Evolutionary conservation across 1,284 basidiomycete genomes (phyloP).

Genomic region (Cryptococcus maquisensis): DNA sequence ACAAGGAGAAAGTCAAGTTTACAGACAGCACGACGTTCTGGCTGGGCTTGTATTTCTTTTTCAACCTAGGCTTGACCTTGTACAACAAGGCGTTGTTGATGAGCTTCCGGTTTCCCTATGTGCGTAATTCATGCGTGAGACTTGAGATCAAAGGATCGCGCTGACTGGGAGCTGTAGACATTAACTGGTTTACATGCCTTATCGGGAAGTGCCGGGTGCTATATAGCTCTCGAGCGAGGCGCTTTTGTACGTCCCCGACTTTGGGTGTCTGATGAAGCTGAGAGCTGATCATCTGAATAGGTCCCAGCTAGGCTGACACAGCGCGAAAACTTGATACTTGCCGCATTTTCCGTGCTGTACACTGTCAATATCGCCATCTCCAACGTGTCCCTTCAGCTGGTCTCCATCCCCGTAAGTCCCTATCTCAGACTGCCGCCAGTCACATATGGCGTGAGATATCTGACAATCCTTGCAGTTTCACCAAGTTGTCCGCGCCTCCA

Average conservation of each 20-base stretch:
- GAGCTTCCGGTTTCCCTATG: slow-evolving; percentile 84
- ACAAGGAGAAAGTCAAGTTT: slow-evolving; percentile 18
- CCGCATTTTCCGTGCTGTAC: slow-evolving; percentile 79
- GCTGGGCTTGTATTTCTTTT: slow-evolving; percentile 75
- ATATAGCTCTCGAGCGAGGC: slow-evolving; percentile 59
- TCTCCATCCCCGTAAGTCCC: slow-evolving; percentile 77
- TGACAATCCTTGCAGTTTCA: slow-evolving; percentile 87
- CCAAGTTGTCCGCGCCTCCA: slow-evolving; percentile 87
- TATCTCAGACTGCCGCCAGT: no score
- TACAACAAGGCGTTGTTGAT: slow-evolving; percentile 89
- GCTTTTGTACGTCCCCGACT: slow-evolving; percentile 53
- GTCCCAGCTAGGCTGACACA: slow-evolving; percentile 57
- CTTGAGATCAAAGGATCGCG: neutral
- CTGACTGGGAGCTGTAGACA: slow-evolving; percentile 47
- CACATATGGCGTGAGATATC: neutral
- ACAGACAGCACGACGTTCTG: slow-evolving; percentile 52
- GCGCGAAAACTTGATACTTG: slow-evolving; percentile 61
- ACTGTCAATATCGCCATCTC: slow-evolving; percentile 89
- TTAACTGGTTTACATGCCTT: slow-evolving; percentile 79
- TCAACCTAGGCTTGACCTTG: slow-evolving; percentile 83
- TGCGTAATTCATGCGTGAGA: no score
- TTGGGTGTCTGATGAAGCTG: neutral
- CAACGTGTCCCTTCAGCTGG: slow-evolving; percentile 78
- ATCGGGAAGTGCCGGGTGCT: slow-evolving; percentile 77
- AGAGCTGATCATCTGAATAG: slow-evolving; percentile 21